Evolutionary conservation across 345 rosid genomes (phyloP).

Genomic region (Acer campestre): DNA sequence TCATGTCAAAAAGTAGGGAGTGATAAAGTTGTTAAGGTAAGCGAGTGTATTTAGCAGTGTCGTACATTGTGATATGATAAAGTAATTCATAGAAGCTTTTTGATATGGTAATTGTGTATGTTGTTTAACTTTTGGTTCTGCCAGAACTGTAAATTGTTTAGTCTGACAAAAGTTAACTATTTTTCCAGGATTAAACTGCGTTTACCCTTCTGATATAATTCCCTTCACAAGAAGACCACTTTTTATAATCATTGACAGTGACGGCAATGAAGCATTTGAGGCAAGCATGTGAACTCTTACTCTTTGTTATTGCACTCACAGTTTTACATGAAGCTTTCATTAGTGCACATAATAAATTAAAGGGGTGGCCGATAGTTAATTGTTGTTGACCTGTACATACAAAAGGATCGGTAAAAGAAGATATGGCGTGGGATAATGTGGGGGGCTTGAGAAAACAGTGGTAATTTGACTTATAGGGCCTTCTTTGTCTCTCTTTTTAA

Average conservation of each 20-base stretch:
- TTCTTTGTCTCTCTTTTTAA: neutral
- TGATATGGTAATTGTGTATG: neutral
- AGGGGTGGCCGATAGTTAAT: neutral
- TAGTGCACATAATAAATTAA: neutral
- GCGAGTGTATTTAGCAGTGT: neutral
- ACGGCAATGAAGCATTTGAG: slow-evolving; percentile 68
- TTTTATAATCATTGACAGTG: slow-evolving; percentile 80
- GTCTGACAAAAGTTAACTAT: slow-evolving; percentile 20
- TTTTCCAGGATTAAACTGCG: slow-evolving; percentile 71
- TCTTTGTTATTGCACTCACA: slow-evolving; percentile 14
- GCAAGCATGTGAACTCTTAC: slow-evolving; percentile 38
- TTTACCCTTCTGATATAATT: slow-evolving; percentile 82
- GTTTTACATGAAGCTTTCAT: neutral
- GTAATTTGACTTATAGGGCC: neutral
- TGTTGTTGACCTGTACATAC: neutral
- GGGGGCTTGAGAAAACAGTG: neutral
- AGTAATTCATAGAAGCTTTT: slow-evolving; percentile 1
- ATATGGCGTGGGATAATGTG: neutral
- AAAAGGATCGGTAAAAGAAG: neutral
- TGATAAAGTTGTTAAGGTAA: neutral
- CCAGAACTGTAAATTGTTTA: neutral
- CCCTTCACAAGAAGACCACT: slow-evolving; percentile 94
- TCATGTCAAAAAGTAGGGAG: neutral
- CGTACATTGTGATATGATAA: neutral
- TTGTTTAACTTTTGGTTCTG: slow-evolving; percentile 1